These are phyloP conservation scores for Mychonastes homosphaera DNA, from an alignment of 139 green algal species.

Conservation along the genomic window DNA sequence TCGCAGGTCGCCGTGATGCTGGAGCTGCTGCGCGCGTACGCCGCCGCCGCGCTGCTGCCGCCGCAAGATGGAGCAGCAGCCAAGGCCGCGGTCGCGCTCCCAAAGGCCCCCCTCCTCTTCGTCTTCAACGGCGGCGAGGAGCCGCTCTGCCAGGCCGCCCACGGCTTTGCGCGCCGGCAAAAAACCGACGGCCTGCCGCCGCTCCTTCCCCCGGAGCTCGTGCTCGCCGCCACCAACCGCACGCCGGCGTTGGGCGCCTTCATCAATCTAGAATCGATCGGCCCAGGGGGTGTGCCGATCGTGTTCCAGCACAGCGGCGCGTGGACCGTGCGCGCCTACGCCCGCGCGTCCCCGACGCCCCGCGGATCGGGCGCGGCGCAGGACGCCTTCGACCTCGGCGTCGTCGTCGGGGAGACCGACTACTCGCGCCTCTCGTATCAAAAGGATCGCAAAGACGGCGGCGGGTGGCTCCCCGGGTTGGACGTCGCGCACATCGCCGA, in stretches of 20 bases:
- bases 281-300: constrained; percentile 16
- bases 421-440: constrained; percentile 15
- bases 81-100: too few species aligned
- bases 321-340: neutral
- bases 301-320: constrained; percentile 19
- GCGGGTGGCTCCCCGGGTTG: constrained; percentile 12
- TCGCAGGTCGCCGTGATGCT: too few species aligned
- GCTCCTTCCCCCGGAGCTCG: too few species aligned
- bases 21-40: too few species aligned
- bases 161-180: too few species aligned
- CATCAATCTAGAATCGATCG: too few species aligned
- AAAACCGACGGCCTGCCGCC: too few species aligned
- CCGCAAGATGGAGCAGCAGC: too few species aligned
- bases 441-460: too few species aligned
- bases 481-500: constrained; percentile 13
- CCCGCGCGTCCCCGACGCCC: neutral
- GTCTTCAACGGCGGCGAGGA: constrained; percentile 22
- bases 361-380: neutral
- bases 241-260: too few species aligned
- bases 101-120: constrained; percentile 19
- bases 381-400: constrained; percentile 18
- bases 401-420: constrained; percentile 22
- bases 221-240: too few species aligned
- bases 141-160: constrained; percentile 18
- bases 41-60: too few species aligned